Base-by-base conservation (phyloP, 2,329 filamentous ascomycete species). In the Nemania abortiva region DNA sequence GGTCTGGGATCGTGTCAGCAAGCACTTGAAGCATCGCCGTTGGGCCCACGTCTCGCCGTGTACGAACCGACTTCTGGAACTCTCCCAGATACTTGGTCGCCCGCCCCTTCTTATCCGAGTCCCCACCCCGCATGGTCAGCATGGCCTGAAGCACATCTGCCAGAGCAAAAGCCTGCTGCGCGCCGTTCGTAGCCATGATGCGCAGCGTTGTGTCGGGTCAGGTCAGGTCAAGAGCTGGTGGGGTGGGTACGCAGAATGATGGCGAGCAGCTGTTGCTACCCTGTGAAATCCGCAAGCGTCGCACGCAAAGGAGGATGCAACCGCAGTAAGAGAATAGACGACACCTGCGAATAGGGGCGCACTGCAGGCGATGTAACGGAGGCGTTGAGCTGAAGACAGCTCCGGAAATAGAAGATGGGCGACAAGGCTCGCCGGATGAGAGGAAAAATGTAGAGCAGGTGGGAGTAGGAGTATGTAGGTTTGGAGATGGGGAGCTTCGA, bases 31-130 rank as follows among this genome's bases (percentile, higher is more conserved):
- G 24, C 6, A 34, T 59, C 31, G 1, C 13, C 27, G 18, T n/a
- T 11, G 7, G 1, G 31, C 24, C 29, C n/a, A 9, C 27, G 11
- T 50, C 74, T 68, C 66, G 67, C 58, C 68, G 13, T 62, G 37
- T 61, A 88, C 91, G 75, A 82, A 97, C 95, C 81, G 96, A 98
- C 89, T 99, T 99, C 88, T 99, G 96, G 83, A 98, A 99, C 76
- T 90, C 91, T 83, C 97, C 93, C 69, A 99, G 87, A 80, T 91
- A 99, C 79, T 95, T 90, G 79, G 98, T 95, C 69, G 94, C 95
- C 81, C 94, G 92, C 80, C 92, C 91, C 85, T 98, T 98, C 79
- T 92, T 89, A 73, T 91, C 88, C 77, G 92, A 89, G 78, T 95
- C 90, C 74, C 90, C 92, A 82, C 91, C 92, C 79, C 94, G 91